A percentile compares a stretch with the other conserved stretches of the same genome.
phyloP scores from a whole-genome alignment of 306 rosid genomes.

The Trifolium pratense region DNA sequence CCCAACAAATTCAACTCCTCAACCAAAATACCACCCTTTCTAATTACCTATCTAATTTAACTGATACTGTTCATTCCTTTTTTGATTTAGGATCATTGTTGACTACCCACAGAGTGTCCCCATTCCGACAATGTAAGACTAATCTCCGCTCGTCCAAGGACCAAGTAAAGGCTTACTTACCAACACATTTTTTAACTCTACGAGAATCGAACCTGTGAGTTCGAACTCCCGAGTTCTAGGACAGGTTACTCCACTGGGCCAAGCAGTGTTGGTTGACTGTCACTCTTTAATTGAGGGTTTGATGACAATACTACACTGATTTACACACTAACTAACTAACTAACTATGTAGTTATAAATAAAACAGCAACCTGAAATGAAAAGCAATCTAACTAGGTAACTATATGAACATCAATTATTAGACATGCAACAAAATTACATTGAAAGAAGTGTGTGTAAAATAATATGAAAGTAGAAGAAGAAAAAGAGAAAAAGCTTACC shows the following conservation, averaged over 20 bases:
- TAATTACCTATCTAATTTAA: no score
- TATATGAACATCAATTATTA: background rate
- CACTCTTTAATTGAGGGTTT: background rate
- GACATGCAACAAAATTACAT: background rate
- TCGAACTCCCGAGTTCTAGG: no score
- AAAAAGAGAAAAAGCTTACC: constrained; percentile 48
- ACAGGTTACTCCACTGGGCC: no score
- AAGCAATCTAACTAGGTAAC: background rate
- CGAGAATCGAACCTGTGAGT: background rate
- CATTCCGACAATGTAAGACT: background rate
- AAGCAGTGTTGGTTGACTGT: no score
- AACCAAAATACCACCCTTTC: background rate
- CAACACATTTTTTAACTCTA: background rate
- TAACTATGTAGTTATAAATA: background rate
- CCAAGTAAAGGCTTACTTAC: no score
- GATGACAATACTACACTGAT: background rate
- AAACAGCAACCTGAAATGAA: background rate
- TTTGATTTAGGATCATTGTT: background rate
- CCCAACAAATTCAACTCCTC: background rate
- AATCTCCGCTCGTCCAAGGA: background rate
- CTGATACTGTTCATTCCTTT: background rate
- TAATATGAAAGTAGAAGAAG: background rate
- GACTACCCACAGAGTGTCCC: background rate
- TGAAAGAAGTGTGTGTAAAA: background rate
- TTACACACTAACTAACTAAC: background rate